Conservation (phyloP, 306 rosid genomes). For the Crataegus laevigata region DNA sequence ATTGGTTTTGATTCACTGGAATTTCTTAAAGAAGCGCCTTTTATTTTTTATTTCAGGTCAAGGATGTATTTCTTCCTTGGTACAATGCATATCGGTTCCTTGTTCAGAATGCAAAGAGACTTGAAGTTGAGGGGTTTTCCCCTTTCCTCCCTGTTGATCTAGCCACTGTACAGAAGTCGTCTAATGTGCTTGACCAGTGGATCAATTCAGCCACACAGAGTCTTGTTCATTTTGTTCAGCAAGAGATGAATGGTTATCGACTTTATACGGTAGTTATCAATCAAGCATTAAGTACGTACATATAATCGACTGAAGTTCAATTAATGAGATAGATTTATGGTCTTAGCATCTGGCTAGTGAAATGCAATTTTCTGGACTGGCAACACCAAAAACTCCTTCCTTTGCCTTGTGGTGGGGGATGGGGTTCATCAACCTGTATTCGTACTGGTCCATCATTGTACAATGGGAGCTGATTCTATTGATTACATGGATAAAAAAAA, state of each 20-base stretch:
- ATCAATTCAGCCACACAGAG: background rate
- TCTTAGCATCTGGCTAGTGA: no score
- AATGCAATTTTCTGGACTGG: no score
- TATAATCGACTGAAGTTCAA: no score
- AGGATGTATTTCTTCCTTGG: slow-evolving; percentile 31
- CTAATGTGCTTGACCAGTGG: slow-evolving; percentile 47
- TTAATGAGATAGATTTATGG: no score
- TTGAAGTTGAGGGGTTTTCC: slow-evolving; percentile 64
- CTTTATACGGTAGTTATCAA: slow-evolving; percentile 47
- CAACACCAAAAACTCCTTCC: no score
- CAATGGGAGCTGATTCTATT: no score
- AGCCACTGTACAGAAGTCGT: slow-evolving; percentile 59
- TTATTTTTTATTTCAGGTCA: slow-evolving; percentile 12
- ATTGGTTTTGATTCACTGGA: background rate
- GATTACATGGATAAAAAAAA: no score
- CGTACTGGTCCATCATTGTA: no score
- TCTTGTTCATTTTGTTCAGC: slow-evolving; percentile 78
- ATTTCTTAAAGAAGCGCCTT: background rate
- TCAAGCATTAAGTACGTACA: background rate
- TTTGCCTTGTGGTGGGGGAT: no score
- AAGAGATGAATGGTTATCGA: slow-evolving; percentile 88
- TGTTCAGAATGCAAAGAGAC: background rate
- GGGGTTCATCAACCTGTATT: no score
- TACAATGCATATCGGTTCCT: background rate
- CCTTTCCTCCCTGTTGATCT: slow-evolving; percentile 59